phyloP scores from a whole-genome alignment of 331 rosid genomes.

The Quercus lobata region DNA sequence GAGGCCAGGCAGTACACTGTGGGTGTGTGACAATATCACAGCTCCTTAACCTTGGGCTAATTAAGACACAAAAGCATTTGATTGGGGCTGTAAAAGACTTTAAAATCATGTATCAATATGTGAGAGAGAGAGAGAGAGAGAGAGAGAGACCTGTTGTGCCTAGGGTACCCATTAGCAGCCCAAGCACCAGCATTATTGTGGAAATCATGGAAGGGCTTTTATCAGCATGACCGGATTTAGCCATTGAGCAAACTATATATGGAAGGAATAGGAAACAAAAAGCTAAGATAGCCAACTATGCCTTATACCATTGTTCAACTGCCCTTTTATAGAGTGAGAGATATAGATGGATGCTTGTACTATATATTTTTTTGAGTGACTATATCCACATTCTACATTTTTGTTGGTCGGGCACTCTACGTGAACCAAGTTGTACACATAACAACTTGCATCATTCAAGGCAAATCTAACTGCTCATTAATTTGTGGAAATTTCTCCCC shows the following conservation, averaged over 20 bases:
- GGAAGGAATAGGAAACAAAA: background rate
- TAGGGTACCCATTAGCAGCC: slow-evolving; percentile 1
- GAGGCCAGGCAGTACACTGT: too few species aligned
- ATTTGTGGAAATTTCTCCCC: too few species aligned
- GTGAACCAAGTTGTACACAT: background rate
- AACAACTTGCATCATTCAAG: too few species aligned
- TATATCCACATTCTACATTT: too few species aligned
- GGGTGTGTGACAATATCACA: too few species aligned
- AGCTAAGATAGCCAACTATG: background rate
- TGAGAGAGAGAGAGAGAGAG: background rate
- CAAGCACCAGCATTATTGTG: background rate
- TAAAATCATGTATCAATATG: background rate
- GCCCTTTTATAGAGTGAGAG: background rate
- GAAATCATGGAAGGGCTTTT: background rate
- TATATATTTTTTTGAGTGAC: too few species aligned
- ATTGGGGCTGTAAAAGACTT: too few species aligned
- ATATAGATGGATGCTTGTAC: background rate
- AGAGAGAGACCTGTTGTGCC: slow-evolving; percentile 1
- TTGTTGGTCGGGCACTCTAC: too few species aligned
- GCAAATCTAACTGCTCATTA: background rate
- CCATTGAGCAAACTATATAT: background rate
- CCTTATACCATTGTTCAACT: background rate
- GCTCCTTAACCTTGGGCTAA: too few species aligned
- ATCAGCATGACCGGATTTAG: background rate
- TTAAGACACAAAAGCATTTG: too few species aligned